These are phyloP conservation scores for Thuja plicata DNA, from an alignment of 83 land plant genomes.

Conservation along the genomic window DNA sequence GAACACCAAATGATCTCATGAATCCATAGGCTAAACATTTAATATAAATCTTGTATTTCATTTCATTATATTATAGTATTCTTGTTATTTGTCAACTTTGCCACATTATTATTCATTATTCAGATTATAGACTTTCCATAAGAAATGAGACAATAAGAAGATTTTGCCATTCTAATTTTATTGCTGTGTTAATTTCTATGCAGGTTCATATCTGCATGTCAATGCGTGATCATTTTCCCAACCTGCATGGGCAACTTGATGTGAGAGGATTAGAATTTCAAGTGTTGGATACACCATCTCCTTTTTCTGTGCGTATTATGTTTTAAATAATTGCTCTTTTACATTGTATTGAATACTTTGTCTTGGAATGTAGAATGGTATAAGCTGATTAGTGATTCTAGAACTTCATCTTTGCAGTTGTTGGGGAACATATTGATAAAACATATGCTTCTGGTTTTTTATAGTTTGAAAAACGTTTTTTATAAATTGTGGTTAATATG, in stretches of 20 bases:
- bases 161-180: neutral
- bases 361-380: constrained; percentile 1
- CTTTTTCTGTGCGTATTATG: constrained; percentile 47
- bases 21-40: neutral
- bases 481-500: neutral
- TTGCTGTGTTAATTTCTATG: neutral
- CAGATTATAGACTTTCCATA: neutral
- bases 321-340: neutral
- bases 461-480: neutral
- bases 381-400: neutral
- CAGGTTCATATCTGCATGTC: constrained; percentile 95
- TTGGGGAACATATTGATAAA: neutral
- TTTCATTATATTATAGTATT: neutral
- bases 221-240: constrained; percentile 84
- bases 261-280: constrained; percentile 78
- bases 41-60: neutral
- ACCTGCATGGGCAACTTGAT: constrained; percentile 85
- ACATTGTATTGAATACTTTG: neutral
- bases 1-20: neutral
- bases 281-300: constrained; percentile 86
- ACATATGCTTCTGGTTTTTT: neutral
- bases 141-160: neutral
- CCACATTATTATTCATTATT: neutral
- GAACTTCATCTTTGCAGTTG: neutral
- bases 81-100: neutral